Conservation (phyloP, 768 basidiomycete genomes). For the Trametopsis cervina region DNA sequence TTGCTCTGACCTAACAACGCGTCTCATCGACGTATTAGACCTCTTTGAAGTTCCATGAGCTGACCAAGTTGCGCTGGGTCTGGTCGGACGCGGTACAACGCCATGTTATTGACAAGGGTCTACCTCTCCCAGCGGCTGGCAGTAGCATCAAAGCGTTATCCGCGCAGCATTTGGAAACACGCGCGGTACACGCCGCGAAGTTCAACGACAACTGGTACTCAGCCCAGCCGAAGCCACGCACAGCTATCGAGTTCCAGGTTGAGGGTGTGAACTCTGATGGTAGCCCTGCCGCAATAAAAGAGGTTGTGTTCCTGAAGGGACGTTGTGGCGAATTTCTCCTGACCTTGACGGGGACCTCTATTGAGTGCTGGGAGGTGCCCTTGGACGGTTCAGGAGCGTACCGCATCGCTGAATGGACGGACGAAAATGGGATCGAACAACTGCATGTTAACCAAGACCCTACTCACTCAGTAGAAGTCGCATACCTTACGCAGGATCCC, state of each 20-base stretch:
- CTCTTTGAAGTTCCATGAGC: constrained; percentile 21
- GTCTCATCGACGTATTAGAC: constrained; percentile 18
- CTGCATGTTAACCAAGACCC: constrained; percentile 25
- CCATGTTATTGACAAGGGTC: constrained; percentile 26
- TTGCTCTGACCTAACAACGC: constrained; percentile 9
- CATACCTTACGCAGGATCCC: constrained; percentile 15
- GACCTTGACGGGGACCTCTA: constrained; percentile 19
- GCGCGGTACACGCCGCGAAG: constrained; percentile 27
- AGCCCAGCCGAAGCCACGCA: constrained; percentile 15
- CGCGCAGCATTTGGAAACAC: constrained; percentile 27
- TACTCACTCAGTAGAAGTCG: constrained; percentile 17
- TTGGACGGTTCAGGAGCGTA: constrained; percentile 27
- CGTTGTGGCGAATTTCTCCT: constrained; percentile 26
- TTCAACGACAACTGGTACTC: constrained; percentile 32
- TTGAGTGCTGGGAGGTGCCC: constrained; percentile 31
- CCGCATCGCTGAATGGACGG: constrained; percentile 23
- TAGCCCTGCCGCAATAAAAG: constrained; percentile 15
- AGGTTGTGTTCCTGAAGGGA: constrained; percentile 25
- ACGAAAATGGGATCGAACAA: constrained; percentile 18
- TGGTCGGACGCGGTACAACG: constrained; percentile 29
- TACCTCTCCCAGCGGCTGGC: constrained; percentile 26
- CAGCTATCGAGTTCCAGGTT: constrained; percentile 20
- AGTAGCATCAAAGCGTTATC: constrained; percentile 23
- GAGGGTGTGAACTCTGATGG: constrained; percentile 9
- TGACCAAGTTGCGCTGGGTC: constrained; percentile 31